Base-by-base conservation (phyloP, 1,284 basidiomycete genomes). In the Erythrobasidium hasegawianum region DNA sequence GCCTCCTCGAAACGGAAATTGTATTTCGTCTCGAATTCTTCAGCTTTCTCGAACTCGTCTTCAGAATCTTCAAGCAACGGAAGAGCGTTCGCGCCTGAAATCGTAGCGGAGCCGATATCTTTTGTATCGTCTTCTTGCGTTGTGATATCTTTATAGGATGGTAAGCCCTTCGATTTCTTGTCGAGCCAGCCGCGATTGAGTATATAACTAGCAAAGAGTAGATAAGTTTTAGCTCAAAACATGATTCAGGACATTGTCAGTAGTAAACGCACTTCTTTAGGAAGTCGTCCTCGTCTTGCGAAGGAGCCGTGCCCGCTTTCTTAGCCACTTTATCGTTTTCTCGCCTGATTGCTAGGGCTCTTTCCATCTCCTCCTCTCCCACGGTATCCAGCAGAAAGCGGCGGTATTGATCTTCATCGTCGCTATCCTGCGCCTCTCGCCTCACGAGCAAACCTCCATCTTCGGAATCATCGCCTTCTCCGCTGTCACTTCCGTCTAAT, bases 171-270 rank as follows among this genome's bases (percentile, higher is more conserved):
- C 9, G 81, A 67, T 55, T 70, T 68, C 58, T 83, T 84, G 78
- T 96, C 93, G 64, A 97, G 86, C 93, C 93, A 97, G 0, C 93
- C 93, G 41, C 93, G 88, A 76, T 93, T 92, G 20, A 95, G 81
- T 69, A 97, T 95, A 77, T 95, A 97, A 77, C 92, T 95, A 49
- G 14, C 9, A 18, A 3, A 40, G 4, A 16, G 27, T 18, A n/a
- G n/a, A 14, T n/a, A n/a, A n/a, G n/a, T n/a, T 20, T 56, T 26
- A 56, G 54, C 54, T 10, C 11, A 24, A 18, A 18, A 38, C 9
- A n/a, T 29, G 2, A 33, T 29, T 16, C 26, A 13, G 29, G n/a
- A 26, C 14, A 4, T 40, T 9, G 33, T 7, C 4, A 24, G 29
- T 29, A 43, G 20, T 26, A 49, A 55, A 29, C 64, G 39, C 20